These are phyloP conservation scores for Hypoxylon sp. DNA, from an alignment of 2,329 filamentous ascomycete genomes.

Conservation along the genomic window DNA sequence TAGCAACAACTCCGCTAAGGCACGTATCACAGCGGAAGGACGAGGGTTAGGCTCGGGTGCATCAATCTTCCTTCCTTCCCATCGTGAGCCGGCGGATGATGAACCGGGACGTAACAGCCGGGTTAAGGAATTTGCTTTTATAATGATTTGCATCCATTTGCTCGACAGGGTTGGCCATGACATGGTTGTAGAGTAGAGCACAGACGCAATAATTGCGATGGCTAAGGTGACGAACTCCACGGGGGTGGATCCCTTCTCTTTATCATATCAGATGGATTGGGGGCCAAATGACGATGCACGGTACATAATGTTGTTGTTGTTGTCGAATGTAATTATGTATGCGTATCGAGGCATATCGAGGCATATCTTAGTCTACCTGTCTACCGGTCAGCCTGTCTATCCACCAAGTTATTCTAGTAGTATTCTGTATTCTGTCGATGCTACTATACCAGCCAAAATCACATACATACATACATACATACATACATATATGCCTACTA, in stretches of 20 bases:
- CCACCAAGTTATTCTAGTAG: slow-evolving; percentile 7
- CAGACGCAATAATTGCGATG: slow-evolving; percentile 17
- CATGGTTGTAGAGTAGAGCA: slow-evolving; percentile 23
- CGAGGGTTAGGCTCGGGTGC: slow-evolving; percentile 11
- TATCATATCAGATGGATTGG: slow-evolving; percentile 20
- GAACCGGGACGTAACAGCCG: slow-evolving; percentile 36
- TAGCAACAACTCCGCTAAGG: slow-evolving; percentile 23
- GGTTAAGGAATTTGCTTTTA: slow-evolving; percentile 32
- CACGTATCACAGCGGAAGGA: slow-evolving; percentile 23
- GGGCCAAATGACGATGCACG: slow-evolving; percentile 16
- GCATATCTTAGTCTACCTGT: too few relatives aligned
- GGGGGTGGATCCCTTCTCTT: slow-evolving; percentile 23
- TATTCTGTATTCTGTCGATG: slow-evolving; percentile 6
- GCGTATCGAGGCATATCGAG: slow-evolving; percentile 1
- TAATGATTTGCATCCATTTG: slow-evolving; percentile 40
- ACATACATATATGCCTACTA: too few relatives aligned
- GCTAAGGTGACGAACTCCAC: slow-evolving; percentile 16
- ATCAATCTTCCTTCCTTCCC: slow-evolving; percentile 15
- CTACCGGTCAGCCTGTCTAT: slow-evolving; percentile 21
- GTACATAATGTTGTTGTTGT: neutral
- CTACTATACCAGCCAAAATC: slow-evolving; percentile 17
- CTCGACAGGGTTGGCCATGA: slow-evolving; percentile 32
- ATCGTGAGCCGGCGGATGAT: slow-evolving; percentile 32
- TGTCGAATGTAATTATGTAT: neutral
- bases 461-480: slow-evolving; percentile 19